phyloP scores from a whole-genome alignment of 2,329 filamentous ascomycete genomes.

The Decorospora gaudefroyi region DNA sequence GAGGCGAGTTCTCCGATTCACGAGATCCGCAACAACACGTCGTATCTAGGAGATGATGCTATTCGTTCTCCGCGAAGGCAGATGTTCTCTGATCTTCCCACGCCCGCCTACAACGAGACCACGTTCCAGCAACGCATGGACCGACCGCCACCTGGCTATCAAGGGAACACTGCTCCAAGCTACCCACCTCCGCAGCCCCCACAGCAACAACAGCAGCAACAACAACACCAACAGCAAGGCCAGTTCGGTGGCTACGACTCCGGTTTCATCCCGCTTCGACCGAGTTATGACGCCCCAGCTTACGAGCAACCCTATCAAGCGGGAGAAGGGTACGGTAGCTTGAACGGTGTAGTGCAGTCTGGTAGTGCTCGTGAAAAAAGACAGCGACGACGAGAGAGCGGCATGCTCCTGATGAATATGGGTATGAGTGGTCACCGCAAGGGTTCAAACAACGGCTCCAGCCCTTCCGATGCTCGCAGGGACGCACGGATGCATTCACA shows the following conservation, averaged over 20 bases:
- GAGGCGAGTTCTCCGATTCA: conserved; percentile 52
- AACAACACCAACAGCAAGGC: conserved; percentile 31
- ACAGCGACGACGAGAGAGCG: conserved; percentile 45
- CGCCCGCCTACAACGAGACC: conserved; percentile 64
- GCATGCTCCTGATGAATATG: conserved; percentile 49
- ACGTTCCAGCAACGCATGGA: conserved; percentile 50
- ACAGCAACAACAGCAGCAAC: conserved; percentile 25
- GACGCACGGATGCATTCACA: conserved; percentile 16
- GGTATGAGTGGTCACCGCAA: conserved; percentile 43
- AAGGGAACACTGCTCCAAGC: conserved; percentile 26
- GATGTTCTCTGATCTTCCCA: conserved; percentile 69
- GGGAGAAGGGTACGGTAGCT: conserved; percentile 41
- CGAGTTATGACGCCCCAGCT: conserved; percentile 51
- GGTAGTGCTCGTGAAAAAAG: conserved; percentile 38
- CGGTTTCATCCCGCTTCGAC: conserved; percentile 58
- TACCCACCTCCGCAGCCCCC: conserved; percentile 35
- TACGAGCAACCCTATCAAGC: conserved; percentile 38
- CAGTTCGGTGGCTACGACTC: conserved; percentile 51
- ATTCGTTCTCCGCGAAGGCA: conserved; percentile 67
- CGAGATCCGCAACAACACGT: conserved; percentile 52
- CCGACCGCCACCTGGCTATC: conserved; percentile 31
- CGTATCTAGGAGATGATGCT: conserved; percentile 58
- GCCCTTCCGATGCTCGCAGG: conserved; percentile 35
- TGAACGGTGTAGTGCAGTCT: conserved; percentile 40
- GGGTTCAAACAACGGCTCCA: conserved; percentile 39